Conservation (phyloP, 805 yeast species). For the Candida nanaspora region DNA sequence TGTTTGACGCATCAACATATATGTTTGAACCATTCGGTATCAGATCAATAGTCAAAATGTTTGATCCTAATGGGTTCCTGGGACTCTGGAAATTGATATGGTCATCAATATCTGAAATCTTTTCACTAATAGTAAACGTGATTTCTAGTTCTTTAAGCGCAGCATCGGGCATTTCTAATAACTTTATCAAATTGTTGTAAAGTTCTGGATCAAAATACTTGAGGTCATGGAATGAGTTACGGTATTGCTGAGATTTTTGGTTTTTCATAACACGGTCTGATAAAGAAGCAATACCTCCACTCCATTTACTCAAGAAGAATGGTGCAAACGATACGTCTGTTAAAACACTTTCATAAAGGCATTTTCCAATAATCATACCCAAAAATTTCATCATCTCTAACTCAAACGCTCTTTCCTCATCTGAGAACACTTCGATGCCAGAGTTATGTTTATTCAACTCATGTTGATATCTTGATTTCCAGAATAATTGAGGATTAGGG, state of each 20-base stretch:
- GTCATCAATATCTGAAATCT: slow-evolving; percentile 6
- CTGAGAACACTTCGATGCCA: slow-evolving; percentile 16
- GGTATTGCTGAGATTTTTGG: slow-evolving; percentile 24
- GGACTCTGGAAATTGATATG: background rate
- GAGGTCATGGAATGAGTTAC: slow-evolving; percentile 73
- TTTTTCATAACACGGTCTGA: background rate
- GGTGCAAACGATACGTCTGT: slow-evolving; percentile 83
- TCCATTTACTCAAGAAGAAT: slow-evolving; percentile 70
- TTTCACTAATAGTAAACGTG: slow-evolving; percentile 57
- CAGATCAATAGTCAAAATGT: slow-evolving; percentile 44
- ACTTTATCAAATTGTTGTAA: slow-evolving; percentile 55
- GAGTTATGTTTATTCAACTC: slow-evolving; percentile 6
- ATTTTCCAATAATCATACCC: slow-evolving; percentile 84
- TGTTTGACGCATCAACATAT: slow-evolving; percentile 53
- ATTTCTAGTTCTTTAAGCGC: slow-evolving; percentile 57
- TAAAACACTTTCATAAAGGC: slow-evolving; percentile 75
- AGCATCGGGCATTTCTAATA: slow-evolving; percentile 45
- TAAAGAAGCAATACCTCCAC: background rate
- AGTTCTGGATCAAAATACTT: slow-evolving; percentile 62
- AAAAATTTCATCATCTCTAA: slow-evolving; percentile 45
- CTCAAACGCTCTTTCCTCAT: slow-evolving; percentile 13
- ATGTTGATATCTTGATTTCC: slow-evolving; percentile 19
- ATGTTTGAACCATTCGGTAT: slow-evolving; percentile 50
- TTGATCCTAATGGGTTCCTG: slow-evolving; percentile 2
- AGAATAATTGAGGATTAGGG: slow-evolving; percentile 53